These are phyloP conservation scores for Ceratocystiopsis brevicomis DNA, from an alignment of 2,329 filamentous ascomycete species.

Conservation along the genomic window DNA sequence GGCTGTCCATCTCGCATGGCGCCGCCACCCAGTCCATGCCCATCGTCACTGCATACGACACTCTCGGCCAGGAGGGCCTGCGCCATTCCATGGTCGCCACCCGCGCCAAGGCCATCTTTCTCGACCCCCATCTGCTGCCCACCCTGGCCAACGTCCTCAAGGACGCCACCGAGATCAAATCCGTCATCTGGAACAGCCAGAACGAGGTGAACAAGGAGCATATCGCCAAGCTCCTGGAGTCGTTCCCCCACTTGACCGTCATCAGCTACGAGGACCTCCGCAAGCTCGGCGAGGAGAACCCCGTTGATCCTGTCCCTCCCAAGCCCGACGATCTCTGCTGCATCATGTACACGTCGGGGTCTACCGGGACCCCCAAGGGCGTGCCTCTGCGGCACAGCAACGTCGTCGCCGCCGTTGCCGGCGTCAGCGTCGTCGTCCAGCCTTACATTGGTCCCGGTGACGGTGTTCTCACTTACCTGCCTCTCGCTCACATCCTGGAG, in stretches of 20 bases:
- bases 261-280: slow-evolving; percentile 32
- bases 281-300: slow-evolving; percentile 40
- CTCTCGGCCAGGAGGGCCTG: slow-evolving; percentile 56
- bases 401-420: slow-evolving; percentile 58
- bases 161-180: slow-evolving; percentile 28
- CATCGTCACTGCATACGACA: slow-evolving; percentile 72
- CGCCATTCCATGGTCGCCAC: slow-evolving; percentile 58
- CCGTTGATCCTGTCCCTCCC: slow-evolving; percentile 49
- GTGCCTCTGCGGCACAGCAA: slow-evolving; percentile 57
- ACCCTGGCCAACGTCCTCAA: slow-evolving; percentile 35
- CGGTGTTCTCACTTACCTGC: slow-evolving; percentile 64
- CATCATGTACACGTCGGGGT: slow-evolving; percentile 56
- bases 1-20: slow-evolving; percentile 31
- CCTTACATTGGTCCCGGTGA: slow-evolving; percentile 63
- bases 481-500: slow-evolving; percentile 74
- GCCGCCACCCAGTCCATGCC: slow-evolving; percentile 57
- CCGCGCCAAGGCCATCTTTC: slow-evolving; percentile 49
- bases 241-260: slow-evolving; percentile 27
- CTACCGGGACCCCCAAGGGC: slow-evolving; percentile 67
- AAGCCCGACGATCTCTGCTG: slow-evolving; percentile 59
- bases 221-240: slow-evolving; percentile 29
- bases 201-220: slow-evolving; percentile 31
- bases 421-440: slow-evolving; percentile 59
- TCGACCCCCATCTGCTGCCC: slow-evolving; percentile 51
- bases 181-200: slow-evolving; percentile 37